Evolutionary conservation across 176 grass and related monocot species (phyloP), one percentile per base, ranked within the genome.

Genomic region (Coix lacrymajobi): DNA sequence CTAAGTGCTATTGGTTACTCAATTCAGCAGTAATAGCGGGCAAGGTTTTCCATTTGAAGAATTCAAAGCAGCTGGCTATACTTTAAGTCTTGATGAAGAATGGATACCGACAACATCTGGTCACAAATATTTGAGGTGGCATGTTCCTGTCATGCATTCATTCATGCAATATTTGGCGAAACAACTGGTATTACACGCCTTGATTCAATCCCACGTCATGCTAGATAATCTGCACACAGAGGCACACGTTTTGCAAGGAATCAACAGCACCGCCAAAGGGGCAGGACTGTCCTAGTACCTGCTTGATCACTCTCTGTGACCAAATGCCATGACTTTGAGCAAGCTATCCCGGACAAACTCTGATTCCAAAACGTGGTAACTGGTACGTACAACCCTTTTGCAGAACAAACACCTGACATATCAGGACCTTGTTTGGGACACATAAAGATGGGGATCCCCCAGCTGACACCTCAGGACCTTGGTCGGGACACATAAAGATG

Each of bases 291-390:
- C 39, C 9, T 49, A 46, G 28, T 20, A 71, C 75, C 75, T 48
- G 30, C 39, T 62, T 30, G 52, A 46, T 36, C 66, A 46, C 30
- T 85, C 69, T 17, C 32, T 39, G 11, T 16, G 34, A 85, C 76
- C 56, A 72, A 73, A 79, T 73, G 4, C 40, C 70, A 52, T 14
- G 76, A 73, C 84, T 85, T 85, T 38, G 22, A 22, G 67, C 15
- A 71, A 6, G 15, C 34, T 77, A 30, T 15, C 11, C 5, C 11
- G 31, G 34, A 66, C 62, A 67, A 67, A 51, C 30, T 17, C 26
- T 31, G 17, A 33, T 22, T 12, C 28, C 7, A 5, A 32, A 51
- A 49, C 3, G 39, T 65, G 1, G 15, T n/a, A n/a, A n/a, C n/a
- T n/a, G n/a, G n/a, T 16, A 17, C 8, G 2, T 46, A 17, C 14